Evolutionary conservation across 805 yeast species (phyloP).

Genomic region (Nematodospora valgi): DNA sequence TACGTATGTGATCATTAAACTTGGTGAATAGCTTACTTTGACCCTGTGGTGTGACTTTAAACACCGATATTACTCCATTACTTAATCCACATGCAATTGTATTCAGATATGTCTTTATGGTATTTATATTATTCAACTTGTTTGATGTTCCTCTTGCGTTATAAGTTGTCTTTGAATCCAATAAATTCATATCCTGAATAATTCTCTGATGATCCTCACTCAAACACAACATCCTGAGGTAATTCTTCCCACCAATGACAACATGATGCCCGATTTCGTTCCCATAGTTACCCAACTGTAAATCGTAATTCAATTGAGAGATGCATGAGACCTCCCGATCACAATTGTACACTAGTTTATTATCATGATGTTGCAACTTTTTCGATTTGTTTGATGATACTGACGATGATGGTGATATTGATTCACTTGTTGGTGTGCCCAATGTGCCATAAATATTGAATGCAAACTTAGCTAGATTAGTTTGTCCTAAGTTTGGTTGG

Average conservation of each 20-base stretch:
- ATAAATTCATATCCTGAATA: constrained; percentile 30
- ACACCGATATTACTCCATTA: constrained; percentile 32
- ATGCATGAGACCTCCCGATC: constrained; percentile 25
- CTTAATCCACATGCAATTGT: constrained; percentile 39
- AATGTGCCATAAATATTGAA: constrained; percentile 53
- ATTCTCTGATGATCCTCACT: constrained; percentile 29
- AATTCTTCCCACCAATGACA: constrained; percentile 41
- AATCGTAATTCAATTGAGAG: constrained; percentile 18
- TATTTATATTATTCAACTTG: constrained; percentile 35
- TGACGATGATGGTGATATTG: constrained; percentile 16
- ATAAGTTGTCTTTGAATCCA: constrained; percentile 17
- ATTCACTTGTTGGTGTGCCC: constrained; percentile 11
- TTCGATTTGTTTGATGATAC: constrained; percentile 9
- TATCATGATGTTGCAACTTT: too few relatives aligned
- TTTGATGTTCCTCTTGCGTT: constrained; percentile 14
- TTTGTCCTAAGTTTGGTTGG: too few relatives aligned
- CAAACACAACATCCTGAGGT: constrained; percentile 31
- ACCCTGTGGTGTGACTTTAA: constrained; percentile 30
- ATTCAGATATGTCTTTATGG: constrained; percentile 32
- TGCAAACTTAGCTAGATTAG: constrained; percentile 46
- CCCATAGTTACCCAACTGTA: neutral
- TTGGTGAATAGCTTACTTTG: constrained; percentile 25
- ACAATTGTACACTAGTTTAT: constrained; percentile 20
- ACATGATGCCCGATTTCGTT: constrained; percentile 25
- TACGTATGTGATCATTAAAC: constrained; percentile 39